Conservation (phyloP, 2,329 filamentous ascomycete genomes). For the Juglanconis sp. region DNA sequence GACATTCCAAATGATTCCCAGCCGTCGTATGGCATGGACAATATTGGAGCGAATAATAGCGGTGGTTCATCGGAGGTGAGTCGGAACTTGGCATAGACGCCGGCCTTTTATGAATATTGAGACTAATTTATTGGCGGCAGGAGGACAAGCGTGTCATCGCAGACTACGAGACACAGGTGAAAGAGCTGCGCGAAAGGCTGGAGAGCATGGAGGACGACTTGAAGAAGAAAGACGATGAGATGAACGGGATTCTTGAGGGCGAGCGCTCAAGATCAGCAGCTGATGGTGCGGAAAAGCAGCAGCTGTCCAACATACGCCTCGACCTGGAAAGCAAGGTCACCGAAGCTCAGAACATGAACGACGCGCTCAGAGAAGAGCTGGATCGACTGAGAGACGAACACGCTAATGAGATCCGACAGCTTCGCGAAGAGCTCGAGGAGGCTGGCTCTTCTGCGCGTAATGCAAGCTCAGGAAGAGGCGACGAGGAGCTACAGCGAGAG, state of each 20-base stretch:
- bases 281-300: conserved; percentile 62
- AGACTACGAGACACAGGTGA: conserved; percentile 77
- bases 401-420: conserved; percentile 56
- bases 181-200: conserved; percentile 70
- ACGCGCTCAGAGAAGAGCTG: conserved; percentile 75
- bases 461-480: conserved; percentile 27
- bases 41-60: background rate
- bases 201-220: conserved; percentile 67
- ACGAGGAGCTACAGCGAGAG: conserved; percentile 60
- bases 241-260: conserved; percentile 56
- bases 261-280: conserved; percentile 53
- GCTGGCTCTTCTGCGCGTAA: conserved; percentile 34
- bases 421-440: conserved; percentile 63
- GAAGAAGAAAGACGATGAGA: conserved; percentile 65
- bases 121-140: conserved; percentile 29
- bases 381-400: conserved; percentile 70
- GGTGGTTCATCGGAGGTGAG: conserved; percentile 38
- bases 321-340: conserved; percentile 71
- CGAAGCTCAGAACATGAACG: conserved; percentile 73
- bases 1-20: conserved; percentile 61
- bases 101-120: background rate
- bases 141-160: conserved; percentile 69
- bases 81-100: background rate
- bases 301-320: conserved; percentile 64
- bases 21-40: conserved; percentile 49